phyloP scores from a whole-genome alignment of 441 rosid genomes.

The Adansonia gregorii region DNA sequence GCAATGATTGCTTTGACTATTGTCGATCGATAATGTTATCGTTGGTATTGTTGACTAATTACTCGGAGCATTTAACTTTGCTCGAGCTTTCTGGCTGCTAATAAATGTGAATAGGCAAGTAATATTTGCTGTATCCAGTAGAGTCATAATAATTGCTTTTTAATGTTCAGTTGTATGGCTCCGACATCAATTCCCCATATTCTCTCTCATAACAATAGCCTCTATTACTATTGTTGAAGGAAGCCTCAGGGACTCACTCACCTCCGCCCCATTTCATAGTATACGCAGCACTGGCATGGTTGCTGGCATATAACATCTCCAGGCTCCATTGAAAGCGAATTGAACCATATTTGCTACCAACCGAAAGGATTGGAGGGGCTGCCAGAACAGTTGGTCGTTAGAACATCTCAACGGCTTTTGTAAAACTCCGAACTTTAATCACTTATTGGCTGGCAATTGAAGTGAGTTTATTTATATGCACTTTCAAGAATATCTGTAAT shows the following conservation, averaged over 20 bases:
- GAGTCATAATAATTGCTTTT: constrained; percentile 12
- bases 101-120: constrained; percentile 11
- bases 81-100: constrained; percentile 14
- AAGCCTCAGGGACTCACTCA: constrained; percentile 11
- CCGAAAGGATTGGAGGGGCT: constrained; percentile 18
- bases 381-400: constrained; percentile 13
- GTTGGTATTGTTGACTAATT: neutral
- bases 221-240: constrained; percentile 17
- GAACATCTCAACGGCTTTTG: constrained; percentile 22
- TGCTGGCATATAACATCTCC: constrained; percentile 33
- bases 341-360: constrained; percentile 11
- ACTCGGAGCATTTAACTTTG: neutral
- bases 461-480: neutral
- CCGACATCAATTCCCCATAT: constrained; percentile 4
- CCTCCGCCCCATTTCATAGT: neutral
- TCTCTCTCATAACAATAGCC: constrained; percentile 18
- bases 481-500: neutral
- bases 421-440: constrained; percentile 26
- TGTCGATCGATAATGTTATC: neutral
- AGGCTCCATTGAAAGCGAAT: too few relatives aligned
- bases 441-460: constrained; percentile 12
- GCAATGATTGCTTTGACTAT: too few relatives aligned
- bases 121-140: constrained; percentile 9
- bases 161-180: constrained; percentile 2
- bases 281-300: constrained; percentile 26